Evolutionary conservation across 768 basidiomycete genomes (phyloP), one percentile per base, ranked within the genome.

Genomic region (Termitomyces sp.): DNA sequence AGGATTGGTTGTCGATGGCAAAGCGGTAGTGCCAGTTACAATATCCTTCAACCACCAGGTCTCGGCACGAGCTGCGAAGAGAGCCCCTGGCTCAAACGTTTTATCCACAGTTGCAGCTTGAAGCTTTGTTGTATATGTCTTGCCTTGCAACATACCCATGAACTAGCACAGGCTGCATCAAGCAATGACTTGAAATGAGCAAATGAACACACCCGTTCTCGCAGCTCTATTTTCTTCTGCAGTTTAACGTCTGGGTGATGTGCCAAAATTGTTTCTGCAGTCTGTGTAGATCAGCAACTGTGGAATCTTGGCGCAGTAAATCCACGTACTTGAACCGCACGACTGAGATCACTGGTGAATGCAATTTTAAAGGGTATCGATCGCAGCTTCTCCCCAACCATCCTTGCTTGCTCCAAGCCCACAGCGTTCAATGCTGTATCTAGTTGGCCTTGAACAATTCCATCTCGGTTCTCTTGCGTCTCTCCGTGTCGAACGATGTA

Each of bases 401-500:
- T 71, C 57, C 67, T 66, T 23, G 87, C 87, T 69, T 93, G 90
- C 55, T 73, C 72, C 50, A 77, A 56, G 14, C 91, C 91, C 4
- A 69, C 72, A 16, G 76, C 80, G 64, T 92, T 92, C 66, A 93
- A 76, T 43, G 70, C 62, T 7, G 85, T 86, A 71, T 93, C 87
- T 57, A 83, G 65, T 9, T 93, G 91, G 43, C 91, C 91, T 75
- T 93, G 91, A 48, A 90, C 80, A 58, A 88, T 82, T 28, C 77
- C 75, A 6, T 74, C 71, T 55, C 76, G 72, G 70, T 92, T 92
- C 66, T 80, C 85, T 44, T 84, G 79, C 28, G 91, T 93, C 75
- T 93, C 89, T 20, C 89, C 91, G 64, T 93, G 91, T 46, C 91
- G 84, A 51, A 91, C 79, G 61, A 91, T 72, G 68, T 86, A 89